A percentile compares a stretch with the other conserved stretches of the same genome.
phyloP scores from a whole-genome alignment of 2,329 filamentous ascomycete genomes.

The Paecilomyces variotii region DNA sequence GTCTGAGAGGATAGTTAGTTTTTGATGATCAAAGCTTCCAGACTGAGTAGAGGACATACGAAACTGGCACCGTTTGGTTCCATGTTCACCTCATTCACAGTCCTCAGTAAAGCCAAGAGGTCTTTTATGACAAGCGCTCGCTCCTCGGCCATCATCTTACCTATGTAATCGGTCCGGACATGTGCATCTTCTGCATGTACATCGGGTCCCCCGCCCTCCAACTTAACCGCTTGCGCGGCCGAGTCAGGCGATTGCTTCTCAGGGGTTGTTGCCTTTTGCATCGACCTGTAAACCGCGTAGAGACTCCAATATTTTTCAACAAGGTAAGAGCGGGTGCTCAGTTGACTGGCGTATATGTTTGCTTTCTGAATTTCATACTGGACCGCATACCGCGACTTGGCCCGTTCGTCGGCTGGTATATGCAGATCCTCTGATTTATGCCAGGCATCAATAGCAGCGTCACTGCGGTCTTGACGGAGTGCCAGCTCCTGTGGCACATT shows the following conservation, averaged over 20 bases:
- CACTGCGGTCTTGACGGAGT: conserved; percentile 40
- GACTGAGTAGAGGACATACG: conserved; percentile 35
- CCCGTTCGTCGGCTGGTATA: conserved; percentile 27
- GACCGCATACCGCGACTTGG: conserved; percentile 33
- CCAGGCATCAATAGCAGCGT: conserved; percentile 21
- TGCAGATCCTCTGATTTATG: conserved; percentile 45
- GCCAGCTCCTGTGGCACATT: conserved; percentile 62
- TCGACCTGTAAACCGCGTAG: conserved; percentile 52
- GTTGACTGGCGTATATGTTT: conserved; percentile 75
- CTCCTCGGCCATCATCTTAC: conserved; percentile 63
- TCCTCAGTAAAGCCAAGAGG: conserved; percentile 64
- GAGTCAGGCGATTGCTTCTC: conserved; percentile 8
- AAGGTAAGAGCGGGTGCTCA: conserved; percentile 74
- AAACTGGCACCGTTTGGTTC: conserved; percentile 62
- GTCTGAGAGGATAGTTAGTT: conserved; percentile 43
- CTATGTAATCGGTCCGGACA: conserved; percentile 42
- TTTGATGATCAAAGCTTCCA: not conserved
- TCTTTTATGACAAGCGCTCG: conserved; percentile 75
- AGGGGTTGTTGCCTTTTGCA: conserved; percentile 9
- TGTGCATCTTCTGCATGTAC: conserved; percentile 23
- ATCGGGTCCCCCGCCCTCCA: conserved; percentile 14
- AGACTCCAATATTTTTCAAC: conserved; percentile 80
- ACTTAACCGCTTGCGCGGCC: conserved; percentile 8
- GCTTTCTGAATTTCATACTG: conserved; percentile 89
- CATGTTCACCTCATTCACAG: conserved; percentile 76